Conservation (phyloP, 495 filamentous ascomycete genomes). For the Lasiosphaeria ovina region DNA sequence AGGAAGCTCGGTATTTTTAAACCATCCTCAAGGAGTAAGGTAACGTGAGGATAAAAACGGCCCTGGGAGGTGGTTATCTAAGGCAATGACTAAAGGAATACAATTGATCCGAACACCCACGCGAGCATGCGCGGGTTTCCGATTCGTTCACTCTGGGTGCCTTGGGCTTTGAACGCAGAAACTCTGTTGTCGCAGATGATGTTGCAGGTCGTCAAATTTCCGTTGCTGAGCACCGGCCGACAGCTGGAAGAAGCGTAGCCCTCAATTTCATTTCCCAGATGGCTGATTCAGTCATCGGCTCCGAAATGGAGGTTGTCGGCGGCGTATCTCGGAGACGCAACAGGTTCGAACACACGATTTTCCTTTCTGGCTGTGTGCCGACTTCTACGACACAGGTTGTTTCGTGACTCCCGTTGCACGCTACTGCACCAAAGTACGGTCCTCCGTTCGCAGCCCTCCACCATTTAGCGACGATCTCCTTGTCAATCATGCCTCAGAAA, state of each 20-base stretch:
- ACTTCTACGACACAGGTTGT: too few species aligned
- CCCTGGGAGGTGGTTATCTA: neutral
- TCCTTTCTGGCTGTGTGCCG: too few species aligned
- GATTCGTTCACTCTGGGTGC: neutral
- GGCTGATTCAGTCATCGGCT: too few species aligned
- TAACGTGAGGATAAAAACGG: neutral
- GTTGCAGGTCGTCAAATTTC: conserved; percentile 2
- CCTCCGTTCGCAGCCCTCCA: too few species aligned
- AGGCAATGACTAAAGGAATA: neutral
- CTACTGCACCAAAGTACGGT: too few species aligned
- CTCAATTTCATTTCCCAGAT: neutral
- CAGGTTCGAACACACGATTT: too few species aligned
- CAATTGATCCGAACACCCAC: conserved; percentile 16
- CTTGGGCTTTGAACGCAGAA: neutral
- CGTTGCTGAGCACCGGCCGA: conserved; percentile 10
- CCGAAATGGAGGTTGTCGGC: too few species aligned
- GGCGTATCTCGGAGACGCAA: too few species aligned
- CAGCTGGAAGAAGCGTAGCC: neutral
- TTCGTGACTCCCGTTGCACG: too few species aligned
- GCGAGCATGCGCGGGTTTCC: conserved; percentile 4
- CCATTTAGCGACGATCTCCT: neutral
- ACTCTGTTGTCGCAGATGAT: neutral
- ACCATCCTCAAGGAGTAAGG: neutral
- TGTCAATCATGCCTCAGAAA: neutral
- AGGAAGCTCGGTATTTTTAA: conserved; percentile 8